A percentile compares a stretch with the other conserved stretches of the same genome.
These are phyloP conservation scores for Chenopodium formosanum DNA, from an alignment of 148 eudicot genomes.

Conservation along the genomic window DNA sequence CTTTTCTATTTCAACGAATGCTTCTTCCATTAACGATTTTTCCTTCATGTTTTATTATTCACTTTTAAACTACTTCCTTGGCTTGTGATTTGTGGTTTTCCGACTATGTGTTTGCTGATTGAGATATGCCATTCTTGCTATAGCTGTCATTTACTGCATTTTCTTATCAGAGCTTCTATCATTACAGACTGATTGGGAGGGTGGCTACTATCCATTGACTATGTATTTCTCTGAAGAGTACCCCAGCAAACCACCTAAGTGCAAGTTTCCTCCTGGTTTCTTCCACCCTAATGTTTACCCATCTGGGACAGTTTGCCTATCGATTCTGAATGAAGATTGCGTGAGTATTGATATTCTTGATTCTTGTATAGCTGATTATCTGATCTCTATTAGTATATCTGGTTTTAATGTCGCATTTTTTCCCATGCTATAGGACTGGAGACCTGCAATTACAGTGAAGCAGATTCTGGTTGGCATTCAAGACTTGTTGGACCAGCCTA, in stretches of 20 bases:
- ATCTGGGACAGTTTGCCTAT: conserved; percentile 81
- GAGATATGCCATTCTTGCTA: not conserved
- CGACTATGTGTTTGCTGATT: not conserved
- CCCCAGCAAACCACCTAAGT: conserved; percentile 88
- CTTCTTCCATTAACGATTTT: not conserved
- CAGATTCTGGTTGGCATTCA: conserved; percentile 84
- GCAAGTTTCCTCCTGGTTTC: conserved; percentile 77
- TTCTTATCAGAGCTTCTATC: not conserved
- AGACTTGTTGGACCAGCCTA: conserved; percentile 77
- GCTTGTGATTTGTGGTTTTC: too few species aligned
- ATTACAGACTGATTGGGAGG: conserved; percentile 89
- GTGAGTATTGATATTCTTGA: conserved; percentile 41
- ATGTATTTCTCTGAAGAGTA: conserved; percentile 79
- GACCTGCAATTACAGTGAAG: conserved; percentile 88
- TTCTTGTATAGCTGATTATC: not conserved
- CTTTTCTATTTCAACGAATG: not conserved
- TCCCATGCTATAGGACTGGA: conserved; percentile 64
- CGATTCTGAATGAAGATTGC: conserved; percentile 78
- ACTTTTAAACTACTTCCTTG: not conserved
- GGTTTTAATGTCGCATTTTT: conserved; percentile 7
- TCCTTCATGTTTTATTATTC: too few species aligned
- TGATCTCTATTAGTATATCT: not conserved
- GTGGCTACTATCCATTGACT: conserved; percentile 73
- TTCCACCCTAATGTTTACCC: conserved; percentile 90
- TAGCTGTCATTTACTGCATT: not conserved